Conservation (phyloP, 352 stramenopile genomes). For the Globisporangium heterothallicum region DNA sequence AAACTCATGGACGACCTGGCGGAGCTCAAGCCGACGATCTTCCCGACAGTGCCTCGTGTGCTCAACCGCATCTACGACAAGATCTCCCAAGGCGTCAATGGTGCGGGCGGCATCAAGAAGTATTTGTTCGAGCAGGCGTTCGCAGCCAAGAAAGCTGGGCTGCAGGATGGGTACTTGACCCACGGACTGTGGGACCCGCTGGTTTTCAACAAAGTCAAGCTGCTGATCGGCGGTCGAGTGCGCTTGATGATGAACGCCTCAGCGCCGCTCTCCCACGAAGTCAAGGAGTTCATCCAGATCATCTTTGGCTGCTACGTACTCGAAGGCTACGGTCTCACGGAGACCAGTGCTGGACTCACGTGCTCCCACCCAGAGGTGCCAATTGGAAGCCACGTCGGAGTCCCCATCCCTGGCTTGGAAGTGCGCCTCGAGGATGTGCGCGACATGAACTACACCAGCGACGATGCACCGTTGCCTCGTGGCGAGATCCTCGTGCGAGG, state of each 20-base stretch:
- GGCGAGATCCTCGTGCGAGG: constrained; percentile 86
- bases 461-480: constrained; percentile 49
- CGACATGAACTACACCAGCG: constrained; percentile 94
- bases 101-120: constrained; percentile 83
- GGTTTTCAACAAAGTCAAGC: constrained; percentile 94
- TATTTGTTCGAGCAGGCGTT: constrained; percentile 87
- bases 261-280: constrained; percentile 87
- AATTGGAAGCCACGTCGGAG: constrained; percentile 87
- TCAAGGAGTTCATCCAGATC: constrained; percentile 93
- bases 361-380: constrained; percentile 30
- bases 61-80: constrained; percentile 96
- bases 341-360: constrained; percentile 46
- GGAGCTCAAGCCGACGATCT: constrained; percentile 87
- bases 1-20: constrained; percentile 90
- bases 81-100: constrained; percentile 61
- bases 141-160: constrained; percentile 54
- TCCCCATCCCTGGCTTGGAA: constrained; percentile 76
- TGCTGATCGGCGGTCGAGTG: constrained; percentile 84
- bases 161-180: constrained; percentile 21
- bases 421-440: constrained; percentile 93
- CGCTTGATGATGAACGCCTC: constrained; percentile 92
- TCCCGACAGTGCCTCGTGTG: constrained; percentile 90
- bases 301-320: constrained; percentile 89
- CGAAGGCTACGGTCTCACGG: constrained; percentile 95
- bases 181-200: constrained; percentile 91